Base-by-base conservation (phyloP, 192 early-diverging fungal genomes). In the Glomus cerebriforme region DNA sequence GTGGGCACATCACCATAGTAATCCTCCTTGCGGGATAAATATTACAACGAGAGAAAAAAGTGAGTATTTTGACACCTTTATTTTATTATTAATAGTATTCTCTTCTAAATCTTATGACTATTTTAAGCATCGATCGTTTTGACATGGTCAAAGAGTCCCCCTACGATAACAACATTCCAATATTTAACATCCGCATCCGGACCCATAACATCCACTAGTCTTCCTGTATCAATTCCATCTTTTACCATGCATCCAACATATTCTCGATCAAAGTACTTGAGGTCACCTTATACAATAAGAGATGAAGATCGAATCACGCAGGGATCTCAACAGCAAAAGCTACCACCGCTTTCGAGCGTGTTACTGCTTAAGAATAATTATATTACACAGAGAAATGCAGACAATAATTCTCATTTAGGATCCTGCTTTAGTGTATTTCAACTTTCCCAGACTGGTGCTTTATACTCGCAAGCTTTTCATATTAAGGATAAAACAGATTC, bases 371-470 rank as follows among this genome's bases (percentile, higher is more conserved):
- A 24, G 3, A 39, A 65, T 60, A 24, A 63, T 43, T 12, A 43
- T 37, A 7, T 47, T 27, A 10, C 24, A 26, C 1, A 22, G 12
- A 35, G 7, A 35, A 31, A 60, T 13, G 4, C 59, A 43, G 39
- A 43, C 12, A 43, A 43, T 43, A 10, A 43, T 63, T 2, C 10
- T 27, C 24, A 27, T 60, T 58, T 26, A 27, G 39, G 60, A 12
- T 43, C n/a, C 2, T 76, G 58, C 22, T 65, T 76, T 43, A 65
- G 24, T 43, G 19, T 37, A 15, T 19, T 76, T 2, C 74, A 76
- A 64, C 34, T 76, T 8, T 76, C 59, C 7, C 34, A 76, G n/a
- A 76, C 74, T 29, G 74, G 74, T 34, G 74, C 74, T 27, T 45
- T 76, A 31, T 76, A 63, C 19, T 27, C 31, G 12, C 60, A 60